phyloP scores from a whole-genome alignment of 345 rosid species.

The Eucalyptus globulus region DNA sequence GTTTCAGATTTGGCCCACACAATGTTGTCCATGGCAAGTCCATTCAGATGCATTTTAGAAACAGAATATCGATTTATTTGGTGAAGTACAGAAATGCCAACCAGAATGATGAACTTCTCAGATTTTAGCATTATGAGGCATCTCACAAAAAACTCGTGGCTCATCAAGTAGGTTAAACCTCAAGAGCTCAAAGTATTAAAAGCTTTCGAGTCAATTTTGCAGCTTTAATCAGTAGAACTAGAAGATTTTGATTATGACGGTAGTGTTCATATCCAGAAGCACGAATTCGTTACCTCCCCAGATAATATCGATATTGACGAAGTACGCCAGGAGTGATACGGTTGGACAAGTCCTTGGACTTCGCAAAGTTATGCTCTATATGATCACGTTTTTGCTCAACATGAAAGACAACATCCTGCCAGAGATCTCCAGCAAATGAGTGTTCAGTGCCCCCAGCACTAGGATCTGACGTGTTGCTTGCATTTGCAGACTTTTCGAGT shows the following conservation, averaged over 20 bases:
- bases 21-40: neutral
- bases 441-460: constrained; percentile 4
- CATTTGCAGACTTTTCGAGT: constrained; percentile 3
- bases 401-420: constrained; percentile 30
- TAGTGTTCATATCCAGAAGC: neutral
- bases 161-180: neutral
- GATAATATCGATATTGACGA: constrained; percentile 67
- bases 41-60: neutral
- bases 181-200: neutral
- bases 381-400: constrained; percentile 25
- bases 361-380: constrained; percentile 17
- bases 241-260: neutral
- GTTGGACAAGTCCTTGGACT: constrained; percentile 51
- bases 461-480: constrained; percentile 3
- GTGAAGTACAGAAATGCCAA: neutral
- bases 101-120: neutral
- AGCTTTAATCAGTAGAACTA: neutral
- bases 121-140: neutral
- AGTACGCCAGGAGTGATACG: constrained; percentile 46
- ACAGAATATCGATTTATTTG: neutral
- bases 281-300: constrained; percentile 46
- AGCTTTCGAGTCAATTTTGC: neutral
- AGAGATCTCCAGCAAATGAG: constrained; percentile 44
- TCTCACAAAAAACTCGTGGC: neutral
- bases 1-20: neutral